Evolutionary conservation across 306 rosid genomes (phyloP).

Genomic region (Clitoria ternatea): DNA sequence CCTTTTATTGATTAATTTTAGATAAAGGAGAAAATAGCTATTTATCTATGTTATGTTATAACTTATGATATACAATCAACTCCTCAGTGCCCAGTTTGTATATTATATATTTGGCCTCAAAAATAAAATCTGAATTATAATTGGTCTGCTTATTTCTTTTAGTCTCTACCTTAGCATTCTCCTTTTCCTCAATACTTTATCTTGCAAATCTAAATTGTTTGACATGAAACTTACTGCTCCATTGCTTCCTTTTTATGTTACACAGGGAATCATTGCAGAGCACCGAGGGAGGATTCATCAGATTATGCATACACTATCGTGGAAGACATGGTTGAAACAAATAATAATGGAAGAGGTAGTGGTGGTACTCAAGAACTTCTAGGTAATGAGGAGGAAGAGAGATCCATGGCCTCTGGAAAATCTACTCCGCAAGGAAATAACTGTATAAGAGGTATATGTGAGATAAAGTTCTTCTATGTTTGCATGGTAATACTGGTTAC

Average conservation of each 20-base stretch:
- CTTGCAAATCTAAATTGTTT: neutral
- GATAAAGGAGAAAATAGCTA: neutral
- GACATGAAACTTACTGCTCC: constrained; percentile 15
- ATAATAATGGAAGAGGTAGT: constrained; percentile 52
- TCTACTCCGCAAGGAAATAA: constrained; percentile 83
- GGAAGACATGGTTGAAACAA: constrained; percentile 61
- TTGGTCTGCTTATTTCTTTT: neutral
- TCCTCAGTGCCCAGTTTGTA: neutral
- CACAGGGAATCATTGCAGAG: constrained; percentile 76
- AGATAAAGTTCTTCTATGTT: neutral
- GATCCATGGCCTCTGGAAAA: constrained; percentile 75
- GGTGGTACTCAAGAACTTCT: constrained; percentile 62
- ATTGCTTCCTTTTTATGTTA: neutral
- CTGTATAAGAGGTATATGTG: constrained; percentile 81
- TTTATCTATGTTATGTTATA: neutral
- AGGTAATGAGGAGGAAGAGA: constrained; percentile 87
- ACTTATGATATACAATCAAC: neutral
- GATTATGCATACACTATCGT: constrained; percentile 55
- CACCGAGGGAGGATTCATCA: constrained; percentile 44
- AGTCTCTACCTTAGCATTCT: neutral
- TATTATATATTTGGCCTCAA: neutral
- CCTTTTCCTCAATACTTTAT: neutral
- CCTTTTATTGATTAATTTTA: neutral
- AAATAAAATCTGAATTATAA: constrained; percentile 3
- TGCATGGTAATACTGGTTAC: neutral